Evolutionary conservation across 495 filamentous ascomycete genomes (phyloP).

Genomic region (Penicillium crystallinum): DNA sequence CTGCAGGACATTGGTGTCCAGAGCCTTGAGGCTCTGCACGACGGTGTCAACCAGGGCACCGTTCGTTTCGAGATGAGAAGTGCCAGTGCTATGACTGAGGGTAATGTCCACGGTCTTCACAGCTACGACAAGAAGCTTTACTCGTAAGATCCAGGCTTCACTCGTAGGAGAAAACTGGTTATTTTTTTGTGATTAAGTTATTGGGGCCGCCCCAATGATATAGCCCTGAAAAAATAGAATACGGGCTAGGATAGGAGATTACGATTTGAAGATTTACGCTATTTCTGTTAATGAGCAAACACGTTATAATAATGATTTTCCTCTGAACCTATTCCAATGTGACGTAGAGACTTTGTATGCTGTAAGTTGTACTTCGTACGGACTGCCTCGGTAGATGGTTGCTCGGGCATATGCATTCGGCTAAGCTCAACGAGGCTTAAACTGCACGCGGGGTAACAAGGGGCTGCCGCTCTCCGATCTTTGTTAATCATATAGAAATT

Average conservation of each 20-base stretch:
- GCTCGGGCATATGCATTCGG: conserved; percentile 16
- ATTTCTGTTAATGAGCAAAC: conserved; percentile 22
- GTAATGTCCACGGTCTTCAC: conserved; percentile 91
- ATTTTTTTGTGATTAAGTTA: conserved; percentile 23
- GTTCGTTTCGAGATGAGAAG: conserved; percentile 93
- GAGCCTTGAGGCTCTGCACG: conserved; percentile 70
- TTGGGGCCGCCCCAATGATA: conserved; percentile 28
- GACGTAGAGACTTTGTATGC: neutral
- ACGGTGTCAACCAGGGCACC: conserved; percentile 66
- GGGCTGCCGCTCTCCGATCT: conserved; percentile 23
- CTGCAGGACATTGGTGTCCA: conserved; percentile 90
- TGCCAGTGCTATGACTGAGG: conserved; percentile 90
- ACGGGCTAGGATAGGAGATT: conserved; percentile 29
- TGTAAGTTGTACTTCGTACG: no score
- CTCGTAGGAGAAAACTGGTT: conserved; percentile 11
- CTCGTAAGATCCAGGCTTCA: conserved; percentile 50
- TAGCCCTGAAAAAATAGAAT: conserved; percentile 35
- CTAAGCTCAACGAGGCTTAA: conserved; percentile 16
- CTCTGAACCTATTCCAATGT: neutral
- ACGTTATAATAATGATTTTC: neutral
- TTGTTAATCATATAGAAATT: conserved; percentile 14
- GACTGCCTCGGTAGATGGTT: neutral
- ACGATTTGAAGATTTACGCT: conserved; percentile 28
- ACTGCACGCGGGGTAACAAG: conserved; percentile 25
- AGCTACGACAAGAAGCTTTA: conserved; percentile 99